Evolutionary conservation across 768 basidiomycete species (phyloP).

Genomic region (Tricholoma bakamatsutake): DNA sequence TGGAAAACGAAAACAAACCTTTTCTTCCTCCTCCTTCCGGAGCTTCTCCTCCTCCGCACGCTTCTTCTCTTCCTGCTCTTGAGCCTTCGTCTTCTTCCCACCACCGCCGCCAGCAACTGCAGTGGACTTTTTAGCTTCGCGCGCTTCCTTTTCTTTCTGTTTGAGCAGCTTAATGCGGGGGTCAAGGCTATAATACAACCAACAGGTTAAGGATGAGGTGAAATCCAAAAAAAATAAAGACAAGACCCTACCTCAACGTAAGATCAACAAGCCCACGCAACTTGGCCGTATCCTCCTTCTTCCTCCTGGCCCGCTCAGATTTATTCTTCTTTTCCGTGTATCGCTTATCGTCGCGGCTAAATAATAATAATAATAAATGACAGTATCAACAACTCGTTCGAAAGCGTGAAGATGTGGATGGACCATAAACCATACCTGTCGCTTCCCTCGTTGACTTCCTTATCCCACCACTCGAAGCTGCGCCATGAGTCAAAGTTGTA

Average conservation of each 20-base stretch:
- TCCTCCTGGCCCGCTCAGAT: conserved; percentile 87
- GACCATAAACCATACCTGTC: conserved; percentile 57
- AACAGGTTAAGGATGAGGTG: background rate
- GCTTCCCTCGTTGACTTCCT: conserved; percentile 97
- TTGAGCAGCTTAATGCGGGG: conserved; percentile 97
- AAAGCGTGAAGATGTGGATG: background rate
- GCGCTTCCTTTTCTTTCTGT: conserved; percentile 90
- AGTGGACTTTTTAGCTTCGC: conserved; percentile 80
- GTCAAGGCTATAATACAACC: conserved; percentile 43
- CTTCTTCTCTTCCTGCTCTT: conserved; percentile 73
- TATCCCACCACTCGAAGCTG: conserved; percentile 96
- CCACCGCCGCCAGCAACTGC: conserved; percentile 40
- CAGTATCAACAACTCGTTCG: background rate
- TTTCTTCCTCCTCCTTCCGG: conserved; percentile 80
- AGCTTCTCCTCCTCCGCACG: conserved; percentile 65
- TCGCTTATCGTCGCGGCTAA: conserved; percentile 96
- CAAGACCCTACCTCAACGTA: conserved; percentile 45
- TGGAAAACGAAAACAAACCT: conserved; percentile 36
- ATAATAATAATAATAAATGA: background rate
- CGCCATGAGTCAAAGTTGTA: conserved; percentile 99
- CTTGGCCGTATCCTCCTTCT: conserved; percentile 96
- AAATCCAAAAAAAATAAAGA: background rate
- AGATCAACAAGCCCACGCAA: conserved; percentile 83
- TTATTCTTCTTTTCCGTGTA: conserved; percentile 99
- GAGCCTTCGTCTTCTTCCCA: conserved; percentile 64